Evolutionary conservation across 345 rosid genomes (phyloP).

Genomic region (Pistacia atlantica): DNA sequence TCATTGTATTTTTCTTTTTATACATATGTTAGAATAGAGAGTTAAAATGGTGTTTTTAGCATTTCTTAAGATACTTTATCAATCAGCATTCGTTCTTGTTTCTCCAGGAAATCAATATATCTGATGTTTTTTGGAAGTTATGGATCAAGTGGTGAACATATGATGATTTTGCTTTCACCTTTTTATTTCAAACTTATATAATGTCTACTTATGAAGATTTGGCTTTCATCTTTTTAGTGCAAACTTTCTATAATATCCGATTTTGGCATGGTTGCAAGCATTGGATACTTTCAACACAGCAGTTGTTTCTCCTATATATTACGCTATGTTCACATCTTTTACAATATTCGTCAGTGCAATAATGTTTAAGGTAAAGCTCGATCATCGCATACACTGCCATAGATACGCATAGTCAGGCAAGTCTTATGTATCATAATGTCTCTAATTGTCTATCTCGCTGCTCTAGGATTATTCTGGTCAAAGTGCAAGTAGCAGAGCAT

Average conservation of each 20-base stretch:
- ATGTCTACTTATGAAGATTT: neutral
- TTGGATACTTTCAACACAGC: conserved; percentile 77
- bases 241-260: neutral
- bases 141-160: neutral
- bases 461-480: conserved; percentile 76
- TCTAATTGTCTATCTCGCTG: neutral
- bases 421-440: neutral
- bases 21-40: no score
- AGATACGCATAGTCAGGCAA: neutral
- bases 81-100: neutral
- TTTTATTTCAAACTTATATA: no score
- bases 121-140: neutral
- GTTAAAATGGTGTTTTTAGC: neutral
- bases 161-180: no score
- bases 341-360: conserved; percentile 78
- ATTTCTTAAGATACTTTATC: neutral
- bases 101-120: neutral
- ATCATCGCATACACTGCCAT: neutral
- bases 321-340: conserved; percentile 72
- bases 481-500: conserved; percentile 69
- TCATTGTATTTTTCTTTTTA: no score
- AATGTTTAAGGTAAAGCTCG: conserved; percentile 68
- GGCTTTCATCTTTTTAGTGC: neutral
- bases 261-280: conserved; percentile 53
- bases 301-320: conserved; percentile 78